Evolutionary conservation across 2,329 filamentous ascomycete genomes (phyloP).

Genomic region (Ascochyta fabae): DNA sequence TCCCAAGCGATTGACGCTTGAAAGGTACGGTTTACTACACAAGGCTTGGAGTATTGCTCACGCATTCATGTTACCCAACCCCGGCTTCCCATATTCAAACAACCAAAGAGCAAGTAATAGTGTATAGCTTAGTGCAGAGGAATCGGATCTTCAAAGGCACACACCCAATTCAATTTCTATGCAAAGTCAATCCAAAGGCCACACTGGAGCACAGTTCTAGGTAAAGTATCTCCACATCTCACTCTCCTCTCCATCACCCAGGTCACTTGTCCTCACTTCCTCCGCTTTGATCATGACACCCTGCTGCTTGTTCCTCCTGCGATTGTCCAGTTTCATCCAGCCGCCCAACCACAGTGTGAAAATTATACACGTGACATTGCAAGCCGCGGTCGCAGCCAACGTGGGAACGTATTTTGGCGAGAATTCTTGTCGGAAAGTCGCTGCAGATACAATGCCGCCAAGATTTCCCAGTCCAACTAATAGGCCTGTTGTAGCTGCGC

Average conservation of each 20-base stretch:
- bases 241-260: slow-evolving; percentile 49
- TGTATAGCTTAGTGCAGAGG: too few species aligned
- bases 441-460: slow-evolving; percentile 55
- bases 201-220: not conserved
- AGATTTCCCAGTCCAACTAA: slow-evolving; percentile 59
- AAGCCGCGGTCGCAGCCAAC: slow-evolving; percentile 52
- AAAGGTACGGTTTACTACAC: too few species aligned
- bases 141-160: too few species aligned
- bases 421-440: slow-evolving; percentile 57
- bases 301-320: slow-evolving; percentile 48
- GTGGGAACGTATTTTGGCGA: slow-evolving; percentile 59
- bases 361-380: slow-evolving; percentile 53
- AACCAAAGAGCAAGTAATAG: too few species aligned
- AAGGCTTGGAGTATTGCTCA: too few species aligned
- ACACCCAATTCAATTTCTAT: too few species aligned
- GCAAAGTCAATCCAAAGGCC: not conserved
- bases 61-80: too few species aligned
- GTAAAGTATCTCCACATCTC: slow-evolving; percentile 49
- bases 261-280: slow-evolving; percentile 50
- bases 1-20: too few species aligned
- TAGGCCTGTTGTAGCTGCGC: slow-evolving; percentile 57
- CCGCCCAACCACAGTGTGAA: slow-evolving; percentile 49
- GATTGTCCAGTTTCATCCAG: slow-evolving; percentile 57
- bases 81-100: too few species aligned
- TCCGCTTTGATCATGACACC: slow-evolving; percentile 45